Evolutionary conservation across 345 rosid species (phyloP).

Genomic region (Populus euphratica): DNA sequence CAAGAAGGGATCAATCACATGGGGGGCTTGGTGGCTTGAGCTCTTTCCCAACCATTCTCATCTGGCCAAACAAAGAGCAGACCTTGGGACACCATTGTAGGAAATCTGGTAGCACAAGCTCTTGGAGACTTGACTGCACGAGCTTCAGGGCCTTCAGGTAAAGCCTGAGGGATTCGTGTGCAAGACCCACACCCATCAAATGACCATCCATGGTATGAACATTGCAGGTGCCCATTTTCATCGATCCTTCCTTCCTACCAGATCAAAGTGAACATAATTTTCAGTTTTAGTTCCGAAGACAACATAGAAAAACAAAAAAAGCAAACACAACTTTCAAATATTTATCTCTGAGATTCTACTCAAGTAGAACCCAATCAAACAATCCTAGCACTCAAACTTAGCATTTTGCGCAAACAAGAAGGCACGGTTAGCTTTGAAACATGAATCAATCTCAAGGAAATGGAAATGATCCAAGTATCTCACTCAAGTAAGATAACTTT

Average conservation of each 20-base stretch:
- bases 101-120: slow-evolving; percentile 78
- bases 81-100: slow-evolving; percentile 90
- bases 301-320: background rate
- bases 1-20: slow-evolving; percentile 35
- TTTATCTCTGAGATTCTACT: background rate
- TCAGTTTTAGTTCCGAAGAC: background rate
- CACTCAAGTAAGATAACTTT: background rate
- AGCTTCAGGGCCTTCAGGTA: slow-evolving; percentile 89
- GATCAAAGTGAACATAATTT: background rate
- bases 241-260: slow-evolving; percentile 88
- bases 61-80: slow-evolving; percentile 99
- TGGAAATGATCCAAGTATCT: background rate
- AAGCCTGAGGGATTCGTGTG: slow-evolving; percentile 82
- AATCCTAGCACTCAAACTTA: background rate
- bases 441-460: background rate
- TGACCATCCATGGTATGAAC: slow-evolving; percentile 99
- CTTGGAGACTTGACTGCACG: slow-evolving; percentile 75
- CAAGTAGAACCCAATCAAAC: background rate
- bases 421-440: background rate
- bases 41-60: slow-evolving; percentile 82
- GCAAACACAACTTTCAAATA: background rate
- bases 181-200: slow-evolving; percentile 89
- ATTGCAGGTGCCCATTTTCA: slow-evolving; percentile 94
- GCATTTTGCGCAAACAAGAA: background rate
- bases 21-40: slow-evolving; percentile 65